Conservation (phyloP, 768 basidiomycete species). For the Trametes gibbosa region DNA sequence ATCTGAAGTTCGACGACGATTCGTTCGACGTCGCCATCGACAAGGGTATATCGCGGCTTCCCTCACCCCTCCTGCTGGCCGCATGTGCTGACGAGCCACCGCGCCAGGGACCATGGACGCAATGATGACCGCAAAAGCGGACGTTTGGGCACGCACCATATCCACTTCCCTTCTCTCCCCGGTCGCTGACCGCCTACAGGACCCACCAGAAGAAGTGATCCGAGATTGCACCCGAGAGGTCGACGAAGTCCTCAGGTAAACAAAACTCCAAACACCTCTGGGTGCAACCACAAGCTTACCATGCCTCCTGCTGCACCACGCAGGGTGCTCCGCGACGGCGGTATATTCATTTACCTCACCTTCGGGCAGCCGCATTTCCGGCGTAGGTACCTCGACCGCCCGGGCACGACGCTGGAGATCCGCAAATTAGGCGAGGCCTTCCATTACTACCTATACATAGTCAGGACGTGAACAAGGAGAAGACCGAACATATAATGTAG, state of each 20-base stretch:
- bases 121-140: constrained; percentile 80
- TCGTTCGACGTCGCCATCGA: constrained; percentile 82
- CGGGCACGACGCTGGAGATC: constrained; percentile 60
- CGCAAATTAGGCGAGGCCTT: constrained; percentile 74
- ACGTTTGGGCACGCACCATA: constrained; percentile 71
- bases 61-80: no score
- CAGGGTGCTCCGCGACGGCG: constrained; percentile 63
- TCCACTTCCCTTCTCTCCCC: not conserved
- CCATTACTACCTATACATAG: constrained; percentile 79
- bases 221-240: constrained; percentile 75
- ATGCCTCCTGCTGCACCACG: not conserved
- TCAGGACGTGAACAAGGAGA: constrained; percentile 33
- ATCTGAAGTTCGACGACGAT: constrained; percentile 54
- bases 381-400: constrained; percentile 56
- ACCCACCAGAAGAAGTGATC: constrained; percentile 71
- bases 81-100: not conserved
- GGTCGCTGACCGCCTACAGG: constrained; percentile 37
- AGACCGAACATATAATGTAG: not conserved
- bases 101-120: constrained; percentile 76
- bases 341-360: constrained; percentile 75
- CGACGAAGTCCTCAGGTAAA: constrained; percentile 68
- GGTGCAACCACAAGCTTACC: no score
- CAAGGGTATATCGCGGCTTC: constrained; percentile 48
- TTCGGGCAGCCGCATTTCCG: constrained; percentile 92
- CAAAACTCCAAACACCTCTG: not conserved